Conservation (phyloP, 371 early-diverging fungal genomes). For the Mucor lusitanicus region DNA sequence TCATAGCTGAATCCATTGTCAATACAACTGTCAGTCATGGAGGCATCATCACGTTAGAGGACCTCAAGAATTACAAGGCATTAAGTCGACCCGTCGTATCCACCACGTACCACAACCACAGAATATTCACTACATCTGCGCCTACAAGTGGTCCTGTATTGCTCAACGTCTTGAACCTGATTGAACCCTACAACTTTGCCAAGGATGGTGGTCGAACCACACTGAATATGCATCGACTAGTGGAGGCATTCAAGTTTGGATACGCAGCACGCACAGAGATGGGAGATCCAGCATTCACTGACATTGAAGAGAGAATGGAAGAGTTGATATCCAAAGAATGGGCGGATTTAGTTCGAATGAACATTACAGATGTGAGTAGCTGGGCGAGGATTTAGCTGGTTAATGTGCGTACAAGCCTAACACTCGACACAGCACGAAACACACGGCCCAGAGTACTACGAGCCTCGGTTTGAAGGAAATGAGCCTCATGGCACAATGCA, state of each 20-base stretch:
- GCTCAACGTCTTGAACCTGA: slow-evolving; percentile 80
- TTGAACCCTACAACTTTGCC: slow-evolving; percentile 78
- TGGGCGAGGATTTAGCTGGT: too few species aligned
- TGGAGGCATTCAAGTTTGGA: slow-evolving; percentile 92
- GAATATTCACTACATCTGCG: slow-evolving; percentile 63
- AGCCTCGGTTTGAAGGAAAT: slow-evolving; percentile 72
- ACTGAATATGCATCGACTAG: slow-evolving; percentile 72
- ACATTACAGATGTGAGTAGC: slow-evolving; percentile 63
- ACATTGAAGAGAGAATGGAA: slow-evolving; percentile 50
- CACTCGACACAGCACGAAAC: slow-evolving; percentile 28
- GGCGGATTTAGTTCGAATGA: slow-evolving; percentile 63
- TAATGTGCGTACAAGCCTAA: neutral
- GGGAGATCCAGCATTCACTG: slow-evolving; percentile 75
- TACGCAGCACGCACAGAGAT: slow-evolving; percentile 81
- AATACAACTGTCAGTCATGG: slow-evolving; percentile 63
- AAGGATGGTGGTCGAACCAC: slow-evolving; percentile 54
- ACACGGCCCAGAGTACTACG: slow-evolving; percentile 64
- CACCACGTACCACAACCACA: slow-evolving; percentile 75
- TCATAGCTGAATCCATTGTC: slow-evolving; percentile 77
- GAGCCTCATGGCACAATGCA: slow-evolving; percentile 97
- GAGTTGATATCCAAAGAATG: slow-evolving; percentile 69
- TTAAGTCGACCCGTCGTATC: slow-evolving; percentile 59
- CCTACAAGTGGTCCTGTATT: slow-evolving; percentile 89
- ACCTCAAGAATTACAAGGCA: slow-evolving; percentile 73
- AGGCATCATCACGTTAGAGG: slow-evolving; percentile 83